phyloP scores from a whole-genome alignment of 208 protist species.

The Leishmania lainsoni region DNA sequence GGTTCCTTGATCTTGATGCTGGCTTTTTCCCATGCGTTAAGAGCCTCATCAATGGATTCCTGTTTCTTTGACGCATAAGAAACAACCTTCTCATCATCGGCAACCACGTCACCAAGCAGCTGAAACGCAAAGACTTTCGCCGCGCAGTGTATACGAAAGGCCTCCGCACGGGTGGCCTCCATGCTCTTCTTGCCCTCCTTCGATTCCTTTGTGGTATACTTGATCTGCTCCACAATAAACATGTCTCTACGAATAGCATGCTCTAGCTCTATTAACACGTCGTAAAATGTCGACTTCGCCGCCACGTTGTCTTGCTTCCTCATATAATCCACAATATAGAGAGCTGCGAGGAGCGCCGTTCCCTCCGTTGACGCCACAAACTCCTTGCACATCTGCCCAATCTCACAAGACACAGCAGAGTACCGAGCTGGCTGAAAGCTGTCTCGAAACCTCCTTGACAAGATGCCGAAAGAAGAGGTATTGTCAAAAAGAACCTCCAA shows the following conservation, averaged over 20 bases:
- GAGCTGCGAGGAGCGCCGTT: slow-evolving; percentile 45
- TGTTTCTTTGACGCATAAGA: slow-evolving; percentile 49
- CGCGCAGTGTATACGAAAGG: slow-evolving; percentile 61
- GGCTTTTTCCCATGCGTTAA: slow-evolving; percentile 65
- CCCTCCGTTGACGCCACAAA: slow-evolving; percentile 56
- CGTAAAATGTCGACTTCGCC: slow-evolving; percentile 68
- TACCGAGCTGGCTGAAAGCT: slow-evolving; percentile 42
- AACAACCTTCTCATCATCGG: slow-evolving; percentile 48
- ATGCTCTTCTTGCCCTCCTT: slow-evolving; percentile 68
- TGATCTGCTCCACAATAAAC: slow-evolving; percentile 67
- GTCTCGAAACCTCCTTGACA: slow-evolving; percentile 69
- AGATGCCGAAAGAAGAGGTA: slow-evolving; percentile 36
- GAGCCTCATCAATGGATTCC: slow-evolving; percentile 59
- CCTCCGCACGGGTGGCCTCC: slow-evolving; percentile 66
- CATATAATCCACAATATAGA: slow-evolving; percentile 66
- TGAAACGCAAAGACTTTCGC: slow-evolving; percentile 76
- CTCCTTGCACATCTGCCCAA: slow-evolving; percentile 39
- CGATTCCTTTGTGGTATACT: slow-evolving; percentile 71
- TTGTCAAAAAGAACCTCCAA: slow-evolving; percentile 36
- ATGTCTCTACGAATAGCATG: slow-evolving; percentile 65
- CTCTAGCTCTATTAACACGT: slow-evolving; percentile 68
- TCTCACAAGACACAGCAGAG: slow-evolving; percentile 37
- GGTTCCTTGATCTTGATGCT: slow-evolving; percentile 56
- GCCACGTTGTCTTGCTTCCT: slow-evolving; percentile 48
- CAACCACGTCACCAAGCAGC: slow-evolving; percentile 46